Base-by-base conservation (phyloP, 179 eudicot species). In the Gypsophila paniculata region DNA sequence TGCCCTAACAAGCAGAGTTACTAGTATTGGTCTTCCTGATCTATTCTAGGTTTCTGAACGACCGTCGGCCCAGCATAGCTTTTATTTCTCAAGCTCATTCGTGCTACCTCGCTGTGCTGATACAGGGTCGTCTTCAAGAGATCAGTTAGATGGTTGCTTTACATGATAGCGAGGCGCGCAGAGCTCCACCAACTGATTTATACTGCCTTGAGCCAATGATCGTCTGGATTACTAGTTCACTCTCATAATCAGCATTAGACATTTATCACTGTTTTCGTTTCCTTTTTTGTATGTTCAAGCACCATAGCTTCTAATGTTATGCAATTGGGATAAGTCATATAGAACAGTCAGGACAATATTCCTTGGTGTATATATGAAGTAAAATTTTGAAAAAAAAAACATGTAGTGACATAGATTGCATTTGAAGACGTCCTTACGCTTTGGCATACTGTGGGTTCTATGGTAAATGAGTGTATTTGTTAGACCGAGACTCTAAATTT, bases 1-100 rank as follows among this genome's bases (percentile, higher is more conserved):
- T 93, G 98, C 85, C 96, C 98, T 67, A 82, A 6, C 82, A 84
- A 91, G 78, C 79, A 69, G 76, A 79, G 66, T 12, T 85, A 75
- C 76, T 90, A 87, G 79, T 65, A 51, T 32, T 54, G 57, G 1
- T 53, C 61, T 54, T 55, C 76, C 61, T 6, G 32, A 75, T 61
- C 65, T 54, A 46, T 65, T 61, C 55, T 12, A 54, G 67, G 22
- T 63, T 44, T 58, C 74, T 34, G 34, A 66, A 63, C 23, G 53
- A 46, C 48, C 39, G 64, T 22, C 79, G 48, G 74, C 48, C 42
- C 18, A 18, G 67, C 13, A 51, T 18, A 29, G 18, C 23, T 42
- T 39, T 54, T 42, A 25, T 51, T 61, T 38, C 66, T 17, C 11
- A 49, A 58, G 62, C 34, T 46, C 10, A 9, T 65, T 71, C 32